Percentiles rank a stretch among this genome's conserved stretches.
phyloP scores from a whole-genome alignment of 169 alveolate species.

The Prorocentrum cordatum region DNA sequence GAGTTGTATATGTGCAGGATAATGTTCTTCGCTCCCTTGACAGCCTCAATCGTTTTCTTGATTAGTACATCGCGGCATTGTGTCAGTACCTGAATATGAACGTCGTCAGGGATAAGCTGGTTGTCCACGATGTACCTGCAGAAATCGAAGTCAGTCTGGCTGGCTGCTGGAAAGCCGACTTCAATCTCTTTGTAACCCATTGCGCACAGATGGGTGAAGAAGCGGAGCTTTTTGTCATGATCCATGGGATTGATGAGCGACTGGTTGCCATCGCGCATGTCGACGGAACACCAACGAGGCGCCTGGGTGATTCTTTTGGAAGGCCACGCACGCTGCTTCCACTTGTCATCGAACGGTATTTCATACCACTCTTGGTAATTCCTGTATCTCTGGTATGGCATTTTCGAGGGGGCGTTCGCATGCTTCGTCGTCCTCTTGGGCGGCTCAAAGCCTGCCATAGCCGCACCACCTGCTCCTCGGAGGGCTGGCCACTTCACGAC shows the following conservation, averaged over 20 bases:
- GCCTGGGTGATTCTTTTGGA: background rate
- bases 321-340: background rate
- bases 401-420: too few species aligned
- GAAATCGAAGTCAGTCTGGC: constrained; percentile 70
- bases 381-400: too few species aligned
- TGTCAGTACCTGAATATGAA: constrained; percentile 9
- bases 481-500: too few species aligned
- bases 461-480: too few species aligned
- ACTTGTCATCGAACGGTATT: background rate
- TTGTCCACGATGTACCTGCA: constrained; percentile 39
- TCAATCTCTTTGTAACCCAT: constrained; percentile 71
- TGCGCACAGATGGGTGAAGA: constrained; percentile 36
- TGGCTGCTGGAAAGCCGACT: constrained; percentile 70
- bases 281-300: constrained; percentile 70
- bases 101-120: constrained; percentile 54
- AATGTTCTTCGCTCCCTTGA: background rate
- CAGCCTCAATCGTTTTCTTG: constrained; percentile 60
- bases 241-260: constrained; percentile 68
- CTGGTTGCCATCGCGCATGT: constrained; percentile 71
- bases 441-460: too few species aligned
- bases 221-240: constrained; percentile 11
- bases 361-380: too few species aligned
- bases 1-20: constrained; percentile 65
- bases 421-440: too few species aligned
- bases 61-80: constrained; percentile 63